Conservation (phyloP, 805 yeast species). For the Myxozyma lipomycoides region DNA sequence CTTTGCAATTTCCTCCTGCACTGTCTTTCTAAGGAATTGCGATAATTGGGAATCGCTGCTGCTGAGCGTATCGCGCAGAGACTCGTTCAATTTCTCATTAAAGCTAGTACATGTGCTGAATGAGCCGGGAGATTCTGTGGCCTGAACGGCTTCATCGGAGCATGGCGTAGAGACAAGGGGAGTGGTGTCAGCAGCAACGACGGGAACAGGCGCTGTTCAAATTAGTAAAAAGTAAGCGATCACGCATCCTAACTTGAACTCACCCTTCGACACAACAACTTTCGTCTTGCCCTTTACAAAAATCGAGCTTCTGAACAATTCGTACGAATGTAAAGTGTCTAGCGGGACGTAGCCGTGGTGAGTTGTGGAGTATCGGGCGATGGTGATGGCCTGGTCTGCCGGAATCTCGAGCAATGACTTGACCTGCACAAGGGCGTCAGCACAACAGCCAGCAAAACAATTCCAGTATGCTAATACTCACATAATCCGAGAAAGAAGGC, state of each 20-base stretch:
- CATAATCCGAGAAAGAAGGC: constrained; percentile 3
- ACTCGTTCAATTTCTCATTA: background rate
- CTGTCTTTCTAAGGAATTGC: background rate
- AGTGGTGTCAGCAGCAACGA: too few relatives aligned
- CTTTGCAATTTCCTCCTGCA: background rate
- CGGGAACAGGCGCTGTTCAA: too few relatives aligned
- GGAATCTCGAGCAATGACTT: constrained; percentile 22
- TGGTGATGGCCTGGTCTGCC: constrained; percentile 1
- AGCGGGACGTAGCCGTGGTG: constrained; percentile 11
- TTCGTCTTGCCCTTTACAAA: constrained; percentile 20
- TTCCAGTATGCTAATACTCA: background rate
- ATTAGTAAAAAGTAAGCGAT: too few relatives aligned
- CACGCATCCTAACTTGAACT: too few relatives aligned
- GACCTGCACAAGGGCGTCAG: constrained; percentile 6
- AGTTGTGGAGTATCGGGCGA: constrained; percentile 22
- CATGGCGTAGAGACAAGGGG: too few relatives aligned
- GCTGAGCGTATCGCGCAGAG: background rate
- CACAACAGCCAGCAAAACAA: too few relatives aligned
- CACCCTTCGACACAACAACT: constrained; percentile 15
- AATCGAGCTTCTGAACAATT: constrained; percentile 16
- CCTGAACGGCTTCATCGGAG: too few relatives aligned
- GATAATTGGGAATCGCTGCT: background rate
- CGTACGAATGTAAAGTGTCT: constrained; percentile 13
- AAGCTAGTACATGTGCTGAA: too few relatives aligned
- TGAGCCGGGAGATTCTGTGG: too few relatives aligned